Percentiles rank a stretch among this genome's conserved stretches.
phyloP scores from a whole-genome alignment of 2,329 filamentous ascomycete species.

The Diaporthe sp. region DNA sequence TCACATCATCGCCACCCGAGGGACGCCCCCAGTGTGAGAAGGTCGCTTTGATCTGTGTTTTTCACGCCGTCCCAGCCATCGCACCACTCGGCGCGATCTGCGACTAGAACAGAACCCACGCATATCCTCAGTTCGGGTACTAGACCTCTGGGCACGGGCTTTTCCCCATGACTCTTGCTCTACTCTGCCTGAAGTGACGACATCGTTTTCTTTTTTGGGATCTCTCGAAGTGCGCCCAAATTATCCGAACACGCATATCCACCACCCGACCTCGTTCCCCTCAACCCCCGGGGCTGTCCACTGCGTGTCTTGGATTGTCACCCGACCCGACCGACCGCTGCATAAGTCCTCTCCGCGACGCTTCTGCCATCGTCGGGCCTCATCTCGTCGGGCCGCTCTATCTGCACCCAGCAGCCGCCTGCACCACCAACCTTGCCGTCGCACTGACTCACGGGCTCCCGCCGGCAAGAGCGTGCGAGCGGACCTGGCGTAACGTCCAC shows the following conservation, averaged over 20 bases:
- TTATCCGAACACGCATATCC: conserved; percentile 17
- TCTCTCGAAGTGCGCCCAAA: conserved; percentile 19
- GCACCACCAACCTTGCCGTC: conserved; percentile 18
- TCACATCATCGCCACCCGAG: conserved; percentile 13
- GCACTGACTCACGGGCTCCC: conserved; percentile 31
- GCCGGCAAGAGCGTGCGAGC: conserved; percentile 32
- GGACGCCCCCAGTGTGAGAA: neutral
- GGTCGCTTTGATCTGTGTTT: conserved; percentile 11
- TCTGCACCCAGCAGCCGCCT: conserved; percentile 1
- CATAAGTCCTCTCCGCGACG: neutral
- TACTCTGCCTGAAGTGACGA: conserved; percentile 25
- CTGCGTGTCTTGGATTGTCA: conserved; percentile 18
- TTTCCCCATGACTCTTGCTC: conserved; percentile 28
- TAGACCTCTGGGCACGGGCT: conserved; percentile 20
- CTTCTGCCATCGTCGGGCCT: neutral
- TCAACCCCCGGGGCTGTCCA: conserved; percentile 1
- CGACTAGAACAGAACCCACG: conserved; percentile 18
- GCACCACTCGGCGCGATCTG: conserved; percentile 4
- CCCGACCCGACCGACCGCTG: conserved; percentile 19
- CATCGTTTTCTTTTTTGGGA: conserved; percentile 27
- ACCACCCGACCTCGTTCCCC: neutral
- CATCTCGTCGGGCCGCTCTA: conserved; percentile 5
- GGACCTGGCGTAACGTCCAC: conserved; percentile 26
- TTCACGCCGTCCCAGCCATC: conserved; percentile 2
- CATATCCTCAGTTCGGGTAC: conserved; percentile 3